Evolutionary conservation across 1,284 basidiomycete genomes (phyloP), one percentile per base, ranked within the genome.

Genomic region (Pascua sp.): DNA sequence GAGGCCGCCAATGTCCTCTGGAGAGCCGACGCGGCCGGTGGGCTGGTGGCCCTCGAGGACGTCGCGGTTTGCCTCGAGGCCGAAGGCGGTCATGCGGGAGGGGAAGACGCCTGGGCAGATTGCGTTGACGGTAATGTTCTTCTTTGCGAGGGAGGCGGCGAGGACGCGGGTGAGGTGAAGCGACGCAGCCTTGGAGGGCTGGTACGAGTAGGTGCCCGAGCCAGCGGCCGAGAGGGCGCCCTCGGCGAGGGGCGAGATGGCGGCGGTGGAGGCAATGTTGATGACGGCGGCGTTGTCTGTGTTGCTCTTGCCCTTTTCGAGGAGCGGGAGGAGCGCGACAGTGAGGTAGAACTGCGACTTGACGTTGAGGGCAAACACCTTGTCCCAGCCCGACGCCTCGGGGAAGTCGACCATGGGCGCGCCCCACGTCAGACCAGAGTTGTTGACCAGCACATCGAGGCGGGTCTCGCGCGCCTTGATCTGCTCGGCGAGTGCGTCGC

Each of bases 361-460:
- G 54, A 62, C 60, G 47, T 62, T 62, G 52, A 62, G 60, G 16
- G 60, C 60, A 51, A 62, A 62, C 32, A 56, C 53, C 57, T 62
- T 62, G 57, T 62, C 60, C 60, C 60, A 62, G 8, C 60, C 60
- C 41, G 15, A 43, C 13, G 55, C 55, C 60, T 62, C 60, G 39
- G 60, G 60, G 57, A 62, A 62, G 55, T 62, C 60, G 55, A 37
- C 45, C 52, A 62, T 56, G 42, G 57, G 57, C 8, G 60, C 60
- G 8, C 60, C 60, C 60, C 60, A 62, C 18, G 60, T 55, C 8
- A 63, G 47, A 16, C 70, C 74, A 2, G 70, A 69, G 60, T 69
- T 70, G 59, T 76, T 76, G 61, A 76, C 65, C 47, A 76, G 62
- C 8, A 70, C 64, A 60, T 76, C 74, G 18, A 76, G 53, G 62